Base-by-base conservation (phyloP, 257 asterid genomes). In the Capsicum baccatum region DNA sequence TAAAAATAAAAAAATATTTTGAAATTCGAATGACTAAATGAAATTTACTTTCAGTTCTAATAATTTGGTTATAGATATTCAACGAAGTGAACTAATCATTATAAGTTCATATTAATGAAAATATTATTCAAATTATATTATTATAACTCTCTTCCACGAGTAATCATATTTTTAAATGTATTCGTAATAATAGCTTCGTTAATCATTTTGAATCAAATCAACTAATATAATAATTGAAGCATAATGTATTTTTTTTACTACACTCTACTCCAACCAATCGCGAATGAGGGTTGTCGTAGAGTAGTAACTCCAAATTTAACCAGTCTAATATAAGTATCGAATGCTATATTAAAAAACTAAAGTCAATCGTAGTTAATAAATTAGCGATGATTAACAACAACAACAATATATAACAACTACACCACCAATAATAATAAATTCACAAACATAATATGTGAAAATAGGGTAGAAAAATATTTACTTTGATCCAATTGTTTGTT, bases 401-500 rank as follows among this genome's bases (percentile, higher is more conserved):
- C 33, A 59, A 58, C 35, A 42, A 37, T 2, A 68, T 26, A 42
- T 2, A 7, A 59, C 33, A 59, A 58, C 35, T 16, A 37, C 2
- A 37, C 4, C 33, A 37, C 0, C 6, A 67, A 67, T 9, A 47
- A 71, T 47, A n/a, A 11, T 12, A 6, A 13, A 19, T 21, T 26
- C 3, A 19, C 12, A 52, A 4, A 26, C 3, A 47, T n/a, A 47
- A 47, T n/a, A 50, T 48, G 4, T 50, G 10, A 7, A 21, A 3
- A 5, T 17, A 17, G 79, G 79, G 57, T 44, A 16, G 79, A 44
- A 58, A 26, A 6, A 71, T 44, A 44, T 66, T 83, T 83, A 83
- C 85, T 68, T 79, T 68, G 78, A 68, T 68, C 85, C 85, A 67
- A 83, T 54, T 67, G 85, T 80, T 50, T 83, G 78, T 14, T 71